These are phyloP conservation scores for Micractinium sp. DNA, from an alignment of 139 green algal species.

Conservation along the genomic window DNA sequence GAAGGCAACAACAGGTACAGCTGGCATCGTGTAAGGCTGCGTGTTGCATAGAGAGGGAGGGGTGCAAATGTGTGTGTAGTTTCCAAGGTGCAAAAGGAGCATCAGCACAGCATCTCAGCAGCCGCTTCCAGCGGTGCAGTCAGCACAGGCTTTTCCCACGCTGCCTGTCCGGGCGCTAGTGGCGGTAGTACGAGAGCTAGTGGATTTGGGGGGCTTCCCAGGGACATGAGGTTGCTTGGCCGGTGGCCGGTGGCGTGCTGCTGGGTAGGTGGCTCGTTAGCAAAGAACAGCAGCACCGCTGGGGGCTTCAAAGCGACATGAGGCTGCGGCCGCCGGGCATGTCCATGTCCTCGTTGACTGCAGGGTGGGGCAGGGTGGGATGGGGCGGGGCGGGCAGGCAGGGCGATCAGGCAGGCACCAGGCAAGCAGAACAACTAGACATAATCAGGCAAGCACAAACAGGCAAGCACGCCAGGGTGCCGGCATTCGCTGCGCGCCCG, in stretches of 20 bases:
- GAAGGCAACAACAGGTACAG: neutral
- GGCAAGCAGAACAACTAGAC: neutral
- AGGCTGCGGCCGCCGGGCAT: constrained; percentile 4
- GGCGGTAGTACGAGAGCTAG: neutral
- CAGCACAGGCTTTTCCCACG: too few relatives aligned
- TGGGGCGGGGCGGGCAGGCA: too few relatives aligned
- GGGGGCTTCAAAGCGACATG: neutral
- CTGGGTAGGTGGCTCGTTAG: neutral
- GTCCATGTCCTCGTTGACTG: constrained; percentile 16
- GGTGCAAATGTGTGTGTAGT: neutral
- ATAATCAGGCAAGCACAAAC: neutral
- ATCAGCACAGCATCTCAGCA: too few relatives aligned
- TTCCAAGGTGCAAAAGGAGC: too few relatives aligned
- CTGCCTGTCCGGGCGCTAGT: neutral
- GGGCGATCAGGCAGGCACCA: neutral
- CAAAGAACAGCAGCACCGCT: neutral
- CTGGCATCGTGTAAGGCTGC: neutral
- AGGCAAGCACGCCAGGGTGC: neutral
- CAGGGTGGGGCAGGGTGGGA: neutral
- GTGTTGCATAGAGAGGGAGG: neutral
- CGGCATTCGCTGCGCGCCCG: too few relatives aligned
- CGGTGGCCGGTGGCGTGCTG: neutral
- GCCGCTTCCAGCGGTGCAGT: too few relatives aligned
- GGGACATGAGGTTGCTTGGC: too few relatives aligned
- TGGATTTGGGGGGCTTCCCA: too few relatives aligned